A percentile compares a stretch with the other conserved stretches of the same genome.
Conservation (phyloP, 2,329 filamentous ascomycete species). For the Polytolypa hystricis region DNA sequence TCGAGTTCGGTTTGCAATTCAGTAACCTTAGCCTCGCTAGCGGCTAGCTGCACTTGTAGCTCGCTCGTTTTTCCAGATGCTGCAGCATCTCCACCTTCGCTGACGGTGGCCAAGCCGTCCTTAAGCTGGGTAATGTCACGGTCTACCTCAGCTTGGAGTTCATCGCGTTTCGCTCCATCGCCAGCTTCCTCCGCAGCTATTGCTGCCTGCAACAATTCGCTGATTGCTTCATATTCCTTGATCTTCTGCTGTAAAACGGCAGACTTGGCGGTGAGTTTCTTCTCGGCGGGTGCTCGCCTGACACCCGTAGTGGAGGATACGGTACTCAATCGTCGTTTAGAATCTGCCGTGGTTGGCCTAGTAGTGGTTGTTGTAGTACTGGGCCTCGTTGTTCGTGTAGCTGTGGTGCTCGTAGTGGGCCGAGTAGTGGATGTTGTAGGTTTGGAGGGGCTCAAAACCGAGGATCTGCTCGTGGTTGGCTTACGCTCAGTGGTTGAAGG, state of each 20-base stretch:
- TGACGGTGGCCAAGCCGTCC: conserved; percentile 14
- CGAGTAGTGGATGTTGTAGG: conserved; percentile 16
- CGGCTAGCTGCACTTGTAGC: conserved; percentile 11
- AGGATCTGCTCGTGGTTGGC: conserved; percentile 17
- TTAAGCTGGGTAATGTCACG: conserved; percentile 17
- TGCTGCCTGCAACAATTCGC: conserved; percentile 19
- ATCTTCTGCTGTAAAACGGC: conserved; percentile 19
- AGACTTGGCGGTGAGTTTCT: conserved; percentile 15
- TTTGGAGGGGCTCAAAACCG: conserved; percentile 25
- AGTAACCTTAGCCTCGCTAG: conserved; percentile 13
- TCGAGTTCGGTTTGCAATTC: conserved; percentile 11
- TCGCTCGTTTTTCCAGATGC: conserved; percentile 10
- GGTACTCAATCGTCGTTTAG: conserved; percentile 1
- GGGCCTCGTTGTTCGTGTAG: conserved; percentile 6
- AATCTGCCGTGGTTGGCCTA: conserved; percentile 2
- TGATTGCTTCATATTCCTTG: conserved; percentile 19
- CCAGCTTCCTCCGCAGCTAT: conserved; percentile 19
- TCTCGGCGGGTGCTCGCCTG: background rate
- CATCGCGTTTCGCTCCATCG: conserved; percentile 15
- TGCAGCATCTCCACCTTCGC: conserved; percentile 7
- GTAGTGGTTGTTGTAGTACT: conserved; percentile 7
- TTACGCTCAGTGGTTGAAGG: conserved; percentile 25
- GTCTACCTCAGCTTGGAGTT: conserved; percentile 14
- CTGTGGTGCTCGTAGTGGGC: conserved; percentile 14
- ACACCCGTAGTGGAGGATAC: conserved; percentile 8